A percentile compares a stretch with the other conserved stretches of the same genome.
Conservation (phyloP, 805 yeast genomes). For the Sugiyamaella qingdaonensis region DNA sequence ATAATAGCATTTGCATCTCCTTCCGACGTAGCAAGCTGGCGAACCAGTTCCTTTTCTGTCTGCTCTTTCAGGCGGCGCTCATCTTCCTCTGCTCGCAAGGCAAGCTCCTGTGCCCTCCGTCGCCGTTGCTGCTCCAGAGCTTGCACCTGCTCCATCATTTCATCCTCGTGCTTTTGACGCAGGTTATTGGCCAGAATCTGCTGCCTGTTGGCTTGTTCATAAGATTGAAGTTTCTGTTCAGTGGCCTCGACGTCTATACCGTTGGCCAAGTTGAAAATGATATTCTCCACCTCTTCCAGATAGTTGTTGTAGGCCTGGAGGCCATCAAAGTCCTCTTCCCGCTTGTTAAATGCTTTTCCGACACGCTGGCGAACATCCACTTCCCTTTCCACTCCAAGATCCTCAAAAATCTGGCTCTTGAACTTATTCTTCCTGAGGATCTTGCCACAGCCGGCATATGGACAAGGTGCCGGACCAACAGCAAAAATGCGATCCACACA, state of each 20-base stretch:
- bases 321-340: slow-evolving; percentile 62
- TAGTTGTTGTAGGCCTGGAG: slow-evolving; percentile 67
- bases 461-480: slow-evolving; percentile 95
- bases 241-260: slow-evolving; percentile 67
- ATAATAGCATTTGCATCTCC: slow-evolving; percentile 46
- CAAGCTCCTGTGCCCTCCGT: slow-evolving; percentile 45
- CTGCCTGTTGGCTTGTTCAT: slow-evolving; percentile 66
- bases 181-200: slow-evolving; percentile 73
- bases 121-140: slow-evolving; percentile 67
- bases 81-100: slow-evolving; percentile 60
- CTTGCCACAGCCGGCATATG: slow-evolving; percentile 86
- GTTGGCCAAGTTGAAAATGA: slow-evolving; percentile 70
- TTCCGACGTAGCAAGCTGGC: slow-evolving; percentile 43
- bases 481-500: slow-evolving; percentile 95
- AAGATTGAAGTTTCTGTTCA: slow-evolving; percentile 54
- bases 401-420: slow-evolving; percentile 90
- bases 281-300: slow-evolving; percentile 77
- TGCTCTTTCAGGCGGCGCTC: slow-evolving; percentile 39
- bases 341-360: slow-evolving; percentile 71
- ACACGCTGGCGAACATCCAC: slow-evolving; percentile 85
- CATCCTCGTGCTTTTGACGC: slow-evolving; percentile 66
- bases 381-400: slow-evolving; percentile 82
- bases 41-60: slow-evolving; percentile 54
- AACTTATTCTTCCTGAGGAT: slow-evolving; percentile 82
- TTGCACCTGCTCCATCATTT: slow-evolving; percentile 57